Base-by-base conservation (phyloP, 1,284 basidiomycete species). In the Ceratorhiza oryzae-sativae region DNA sequence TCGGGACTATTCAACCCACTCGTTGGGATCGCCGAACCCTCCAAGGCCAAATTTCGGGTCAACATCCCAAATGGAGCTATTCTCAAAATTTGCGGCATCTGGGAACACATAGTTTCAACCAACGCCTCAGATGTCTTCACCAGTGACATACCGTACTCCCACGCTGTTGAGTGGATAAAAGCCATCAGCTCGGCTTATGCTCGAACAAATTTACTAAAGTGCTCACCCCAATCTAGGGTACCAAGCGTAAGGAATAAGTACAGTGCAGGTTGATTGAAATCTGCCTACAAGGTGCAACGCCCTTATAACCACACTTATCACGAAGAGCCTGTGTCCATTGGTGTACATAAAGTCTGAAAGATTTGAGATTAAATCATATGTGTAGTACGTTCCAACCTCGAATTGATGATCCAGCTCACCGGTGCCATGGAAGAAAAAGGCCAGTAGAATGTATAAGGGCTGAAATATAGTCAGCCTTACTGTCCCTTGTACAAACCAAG, bases 271-370 rank as follows among this genome's bases (percentile, higher is more conserved):
- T 18, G 6, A 3, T 45, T 6, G n/a, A 18, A n/a, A 18, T 6
- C 18, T 32, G 20, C 60, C 49, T 49, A 63, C 60, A 63, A 30
- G 60, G 60, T 34, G 60, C 60, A 3, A 63, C 60, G 8, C 60
- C 60, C 23, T 46, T 63, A 30, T 63, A 63, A 15, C 42, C 42
- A 20, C 60, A 63, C 10, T 63, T 25, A 6, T 46, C 34, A 10
- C 60, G 60, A 46, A 63, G 45, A 4, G 60, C 60, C n/a, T 63
- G n/a, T 25, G 60, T 63, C 41, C 41, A 63, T 32, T 46, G 25
- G 13, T 63, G 41, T 15, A 63, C 42, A n/a, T 63, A 63, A 4
- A 63, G 45, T 4, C 60, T 63, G 23, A 62, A 6, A 23, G 5
- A 39, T 23, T 45, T 25, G 3, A 45, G n/a, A 20, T 30, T 8